phyloP scores from a whole-genome alignment of 257 asterid genomes.

The Solanum ossicruentum region DNA sequence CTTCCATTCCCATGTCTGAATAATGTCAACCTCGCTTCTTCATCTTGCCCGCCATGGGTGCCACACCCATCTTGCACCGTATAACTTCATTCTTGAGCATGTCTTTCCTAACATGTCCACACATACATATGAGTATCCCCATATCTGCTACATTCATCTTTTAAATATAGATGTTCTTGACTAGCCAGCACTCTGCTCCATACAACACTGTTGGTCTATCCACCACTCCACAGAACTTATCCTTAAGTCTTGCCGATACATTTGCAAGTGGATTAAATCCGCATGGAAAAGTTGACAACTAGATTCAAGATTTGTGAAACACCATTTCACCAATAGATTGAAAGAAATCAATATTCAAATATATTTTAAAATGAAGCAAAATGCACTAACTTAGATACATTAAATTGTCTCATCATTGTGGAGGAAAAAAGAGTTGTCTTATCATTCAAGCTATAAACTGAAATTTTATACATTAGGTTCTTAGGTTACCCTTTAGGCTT shows the following conservation, averaged over 20 bases:
- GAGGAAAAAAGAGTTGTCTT: neutral
- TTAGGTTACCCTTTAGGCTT: neutral
- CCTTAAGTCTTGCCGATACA: neutral
- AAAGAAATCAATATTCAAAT: neutral
- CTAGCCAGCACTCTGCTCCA: neutral
- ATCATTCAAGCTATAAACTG: neutral
- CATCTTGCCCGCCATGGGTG: neutral
- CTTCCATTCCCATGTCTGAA: neutral
- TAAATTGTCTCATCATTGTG: neutral
- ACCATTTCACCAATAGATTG: neutral
- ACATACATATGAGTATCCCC: neutral
- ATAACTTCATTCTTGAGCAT: neutral
- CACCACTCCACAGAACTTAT: neutral
- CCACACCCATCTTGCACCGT: neutral
- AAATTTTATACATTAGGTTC: neutral
- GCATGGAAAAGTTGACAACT: neutral
- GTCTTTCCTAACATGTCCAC: neutral
- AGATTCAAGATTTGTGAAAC: neutral
- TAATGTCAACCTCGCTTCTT: neutral
- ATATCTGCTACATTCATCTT: neutral
- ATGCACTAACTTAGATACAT: neutral
- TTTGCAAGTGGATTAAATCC: neutral
- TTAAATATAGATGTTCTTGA: neutral
- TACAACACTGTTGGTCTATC: neutral
- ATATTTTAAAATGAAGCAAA: neutral